Base-by-base conservation (phyloP, 495 filamentous ascomycete genomes). In the Penicillium antarcticum region DNA sequence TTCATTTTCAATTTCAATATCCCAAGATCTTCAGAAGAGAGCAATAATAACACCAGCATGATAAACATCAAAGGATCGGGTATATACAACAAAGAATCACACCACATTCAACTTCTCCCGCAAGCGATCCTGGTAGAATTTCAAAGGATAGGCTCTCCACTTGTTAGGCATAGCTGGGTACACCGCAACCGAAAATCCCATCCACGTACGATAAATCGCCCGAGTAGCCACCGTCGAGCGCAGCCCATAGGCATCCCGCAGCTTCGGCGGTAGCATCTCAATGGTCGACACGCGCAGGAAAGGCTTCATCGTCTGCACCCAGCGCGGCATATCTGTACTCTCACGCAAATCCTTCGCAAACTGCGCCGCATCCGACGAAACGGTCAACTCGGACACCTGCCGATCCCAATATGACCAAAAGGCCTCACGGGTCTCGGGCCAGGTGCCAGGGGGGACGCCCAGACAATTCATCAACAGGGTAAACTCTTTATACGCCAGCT, bases 361-460 rank as follows among this genome's bases (percentile, higher is more conserved):
- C 12, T 54, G 55, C 13, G 65, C 67, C 19, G 70, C 69, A 21
- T 71, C 62, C 0, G 56, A 48, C 4, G 68, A 69, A 10, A 73
- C 72, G 4, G 48, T 55, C 36, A 75, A 39, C 13, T 54, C 38
- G 10, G 56, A 40, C 13, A 75, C 53, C 53, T 72, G 65, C 1
- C 63, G 55, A 32, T 73, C 72, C 72, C 72, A 75, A 51, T 72
- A 75, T 12, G 42, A 49, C 72, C 72, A 75, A 48, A 75, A 75
- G 0, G 56, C 64, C 42, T 57, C 51, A 13, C 70, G 67, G 5
- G 62, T 55, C 3, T 53, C 48, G 11, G 72, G 72, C 70, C 70
- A 73, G 3, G 53, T 57, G 0, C 60, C 67, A 7, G 60, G 9
- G 0, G 70, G 60, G 6, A 71, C 41, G 12, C 57, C 61, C 13